Evolutionary conservation across 371 early-diverging fungal genomes (phyloP).

Genomic region (Rhizopus stolonifer): DNA sequence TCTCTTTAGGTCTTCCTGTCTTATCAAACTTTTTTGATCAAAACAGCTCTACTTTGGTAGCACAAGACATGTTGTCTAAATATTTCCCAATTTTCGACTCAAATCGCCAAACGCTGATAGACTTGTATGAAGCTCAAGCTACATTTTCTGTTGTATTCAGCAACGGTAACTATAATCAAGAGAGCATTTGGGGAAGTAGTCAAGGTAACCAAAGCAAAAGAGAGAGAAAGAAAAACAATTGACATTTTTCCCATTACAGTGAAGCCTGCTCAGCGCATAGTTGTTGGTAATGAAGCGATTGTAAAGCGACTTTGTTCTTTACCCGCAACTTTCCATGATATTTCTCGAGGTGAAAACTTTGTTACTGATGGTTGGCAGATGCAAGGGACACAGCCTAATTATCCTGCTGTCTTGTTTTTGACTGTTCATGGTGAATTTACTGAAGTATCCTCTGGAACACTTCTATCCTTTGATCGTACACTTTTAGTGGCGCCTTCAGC

Average conservation of each 20-base stretch:
- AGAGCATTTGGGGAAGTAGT: conserved; percentile 33
- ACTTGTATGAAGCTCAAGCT: conserved; percentile 38
- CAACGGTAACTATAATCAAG: conserved; percentile 25
- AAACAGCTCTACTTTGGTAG: conserved; percentile 32
- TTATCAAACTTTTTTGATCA: conserved; percentile 34
- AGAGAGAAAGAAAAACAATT: background rate
- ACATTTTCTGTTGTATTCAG: conserved; percentile 33
- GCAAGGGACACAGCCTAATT: conserved; percentile 16
- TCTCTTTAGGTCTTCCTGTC: conserved; percentile 17
- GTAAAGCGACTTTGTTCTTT: conserved; percentile 37
- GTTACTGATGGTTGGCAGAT: conserved; percentile 61
- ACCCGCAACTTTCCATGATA: conserved; percentile 51
- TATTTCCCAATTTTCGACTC: conserved; percentile 45
- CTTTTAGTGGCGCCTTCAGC: conserved; percentile 56
- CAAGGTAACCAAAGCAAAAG: conserved; percentile 26
- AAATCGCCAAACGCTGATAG: conserved; percentile 34
- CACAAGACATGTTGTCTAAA: conserved; percentile 40
- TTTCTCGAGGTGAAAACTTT: conserved; percentile 43
- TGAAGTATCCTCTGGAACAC: conserved; percentile 37
- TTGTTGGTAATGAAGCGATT: conserved; percentile 29
- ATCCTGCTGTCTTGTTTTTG: conserved; percentile 44
- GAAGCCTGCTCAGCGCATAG: conserved; percentile 8
- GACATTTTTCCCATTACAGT: background rate
- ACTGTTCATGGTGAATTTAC: conserved; percentile 56
- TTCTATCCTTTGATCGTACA: conserved; percentile 52